phyloP scores from a whole-genome alignment of 805 yeast species.

The Starmerella geochares region DNA sequence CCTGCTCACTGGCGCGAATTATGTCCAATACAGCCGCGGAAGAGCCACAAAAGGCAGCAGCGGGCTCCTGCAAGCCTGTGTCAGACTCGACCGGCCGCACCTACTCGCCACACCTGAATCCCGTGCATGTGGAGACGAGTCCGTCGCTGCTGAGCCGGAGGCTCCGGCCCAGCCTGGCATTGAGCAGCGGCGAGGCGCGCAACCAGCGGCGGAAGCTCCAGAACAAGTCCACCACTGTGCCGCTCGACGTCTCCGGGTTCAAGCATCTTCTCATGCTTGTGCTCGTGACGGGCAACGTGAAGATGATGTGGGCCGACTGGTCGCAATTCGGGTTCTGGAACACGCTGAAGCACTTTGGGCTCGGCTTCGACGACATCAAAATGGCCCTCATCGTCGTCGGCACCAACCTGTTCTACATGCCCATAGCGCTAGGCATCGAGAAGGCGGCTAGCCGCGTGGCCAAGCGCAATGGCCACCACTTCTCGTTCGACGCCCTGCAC shows the following conservation, averaged over 20 bases:
- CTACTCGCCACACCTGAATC: conserved; percentile 20
- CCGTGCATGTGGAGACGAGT: conserved; percentile 21
- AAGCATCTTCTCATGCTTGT: conserved; percentile 35
- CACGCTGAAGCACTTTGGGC: conserved; percentile 29
- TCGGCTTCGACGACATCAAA: conserved; percentile 29
- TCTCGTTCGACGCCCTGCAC: conserved; percentile 29
- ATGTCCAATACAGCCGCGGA: neutral
- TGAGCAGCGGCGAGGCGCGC: conserved; percentile 17
- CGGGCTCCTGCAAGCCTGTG: neutral
- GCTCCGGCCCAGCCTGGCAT: conserved; percentile 8
- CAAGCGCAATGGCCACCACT: conserved; percentile 16
- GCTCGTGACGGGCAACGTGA: conserved; percentile 34
- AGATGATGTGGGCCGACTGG: conserved; percentile 35
- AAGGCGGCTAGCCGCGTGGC: conserved; percentile 21
- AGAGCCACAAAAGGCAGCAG: neutral
- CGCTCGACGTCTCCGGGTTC: conserved; percentile 31
- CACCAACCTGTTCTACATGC: conserved; percentile 31
- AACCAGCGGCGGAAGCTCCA: conserved; percentile 15
- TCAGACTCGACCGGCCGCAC: neutral
- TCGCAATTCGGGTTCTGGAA: conserved; percentile 32
- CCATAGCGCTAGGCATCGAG: conserved; percentile 34
- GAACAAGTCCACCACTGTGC: conserved; percentile 15
- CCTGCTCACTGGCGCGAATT: neutral
- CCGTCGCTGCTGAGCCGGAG: conserved; percentile 23
- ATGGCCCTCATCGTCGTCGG: conserved; percentile 27